Conservation (phyloP, 2,329 filamentous ascomycete species). For the Falciphora oryzae region DNA sequence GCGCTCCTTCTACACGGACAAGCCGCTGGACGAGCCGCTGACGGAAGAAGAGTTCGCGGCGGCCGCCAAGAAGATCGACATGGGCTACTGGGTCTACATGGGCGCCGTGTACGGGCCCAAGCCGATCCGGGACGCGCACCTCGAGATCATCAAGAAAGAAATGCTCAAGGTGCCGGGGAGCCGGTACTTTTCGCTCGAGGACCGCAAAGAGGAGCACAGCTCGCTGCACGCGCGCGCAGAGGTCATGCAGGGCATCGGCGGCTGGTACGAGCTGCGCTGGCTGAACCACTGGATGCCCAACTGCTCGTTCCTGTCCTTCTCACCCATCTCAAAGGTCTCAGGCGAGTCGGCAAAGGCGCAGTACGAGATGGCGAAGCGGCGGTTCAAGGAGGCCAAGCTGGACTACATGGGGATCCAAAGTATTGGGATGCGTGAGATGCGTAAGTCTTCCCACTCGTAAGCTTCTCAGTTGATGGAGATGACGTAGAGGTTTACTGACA, state of each 20-base stretch:
- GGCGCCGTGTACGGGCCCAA: conserved; percentile 35
- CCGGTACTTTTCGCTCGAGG: conserved; percentile 35
- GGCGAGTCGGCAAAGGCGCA: conserved; percentile 22
- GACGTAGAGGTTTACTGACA: background rate
- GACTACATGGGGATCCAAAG: conserved; percentile 27
- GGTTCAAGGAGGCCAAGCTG: conserved; percentile 21
- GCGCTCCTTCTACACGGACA: conserved; percentile 9
- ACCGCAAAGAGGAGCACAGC: conserved; percentile 32
- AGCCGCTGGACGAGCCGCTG: conserved; percentile 31
- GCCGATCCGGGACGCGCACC: conserved; percentile 25
- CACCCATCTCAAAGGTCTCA: conserved; percentile 31
- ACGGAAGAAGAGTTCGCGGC: conserved; percentile 24
- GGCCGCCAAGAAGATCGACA: conserved; percentile 28
- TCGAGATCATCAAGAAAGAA: conserved; percentile 34
- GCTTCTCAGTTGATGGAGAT: background rate
- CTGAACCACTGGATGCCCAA: conserved; percentile 44
- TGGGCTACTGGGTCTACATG: conserved; percentile 47
- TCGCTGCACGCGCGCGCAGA: conserved; percentile 27
- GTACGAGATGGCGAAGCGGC: conserved; percentile 24
- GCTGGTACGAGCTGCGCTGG: conserved; percentile 33
- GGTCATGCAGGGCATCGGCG: conserved; percentile 29
- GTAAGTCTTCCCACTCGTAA: conserved; percentile 27
- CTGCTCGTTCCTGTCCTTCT: conserved; percentile 46
- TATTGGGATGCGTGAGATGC: conserved; percentile 36
- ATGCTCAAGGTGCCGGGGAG: conserved; percentile 36